Base-by-base conservation (phyloP, 495 filamentous ascomycete genomes). In the Filosporella fistucella region DNA sequence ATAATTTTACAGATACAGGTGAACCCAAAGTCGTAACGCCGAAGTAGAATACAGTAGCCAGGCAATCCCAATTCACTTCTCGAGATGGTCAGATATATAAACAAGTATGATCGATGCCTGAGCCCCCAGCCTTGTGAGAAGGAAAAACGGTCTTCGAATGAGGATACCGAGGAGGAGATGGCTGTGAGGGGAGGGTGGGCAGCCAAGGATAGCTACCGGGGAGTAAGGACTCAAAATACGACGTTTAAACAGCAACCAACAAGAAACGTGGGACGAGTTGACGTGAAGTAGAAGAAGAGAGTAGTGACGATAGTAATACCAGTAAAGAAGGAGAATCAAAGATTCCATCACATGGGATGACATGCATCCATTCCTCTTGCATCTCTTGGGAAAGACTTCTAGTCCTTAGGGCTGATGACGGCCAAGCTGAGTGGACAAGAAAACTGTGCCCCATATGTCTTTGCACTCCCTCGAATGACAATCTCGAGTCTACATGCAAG, bases 361-460 rank as follows among this genome's bases (percentile, higher is more conserved):
- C 28, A 13, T 22, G 28, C n/a, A n/a, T n/a, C n/a, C n/a, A n/a
- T n/a, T n/a, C n/a, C n/a, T n/a, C n/a, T n/a, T n/a, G n/a, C n/a
- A n/a, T n/a, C n/a, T n/a, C 4, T 11, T 45, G 17, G 7, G 29
- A 18, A 6, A 33, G 29, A 33, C 21, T 22, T 29, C n/a, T 1
- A 28, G 9, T 3, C 20, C n/a, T 20, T 37, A 47, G 44, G 44
- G 44, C 44, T 47, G 44, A 47, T 23, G 32, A 20, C 24, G 18
- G 29, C 30, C 10, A 20, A 36, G 44, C 30, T 47, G 30, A 26
- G 9, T 17, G 14, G 13, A 16, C 22, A 17, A 14, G 11, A 2
- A 14, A 20, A 16, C 33, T 47, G 33, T 47, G 32, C 44, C 26
- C 30, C 8, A 26, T 25, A 37, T 17, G 20, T 30, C n/a, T 30